phyloP scores from a whole-genome alignment of 371 early-diverging fungal genomes.

The Entomophthora muscae region DNA sequence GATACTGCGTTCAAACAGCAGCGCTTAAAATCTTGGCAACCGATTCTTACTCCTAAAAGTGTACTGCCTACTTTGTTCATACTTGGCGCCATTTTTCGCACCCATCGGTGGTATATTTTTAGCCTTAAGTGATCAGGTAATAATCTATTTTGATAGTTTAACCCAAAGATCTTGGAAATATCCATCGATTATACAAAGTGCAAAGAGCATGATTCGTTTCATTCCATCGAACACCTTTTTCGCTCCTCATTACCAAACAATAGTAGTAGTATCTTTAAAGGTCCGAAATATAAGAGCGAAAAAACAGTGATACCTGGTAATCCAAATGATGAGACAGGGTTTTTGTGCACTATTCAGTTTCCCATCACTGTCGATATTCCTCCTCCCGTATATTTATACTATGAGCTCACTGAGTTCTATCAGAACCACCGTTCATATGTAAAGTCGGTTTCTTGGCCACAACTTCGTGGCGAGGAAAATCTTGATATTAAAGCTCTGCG shows the following conservation, averaged over 20 bases:
- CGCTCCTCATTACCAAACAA: background rate
- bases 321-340: conserved; percentile 8
- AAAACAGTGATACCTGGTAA: background rate
- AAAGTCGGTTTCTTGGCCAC: conserved; percentile 66
- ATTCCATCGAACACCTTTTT: background rate
- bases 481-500: conserved; percentile 14
- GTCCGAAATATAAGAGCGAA: background rate
- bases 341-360: conserved; percentile 59
- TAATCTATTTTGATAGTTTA: conserved; percentile 10
- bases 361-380: conserved; percentile 39
- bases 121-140: conserved; percentile 42
- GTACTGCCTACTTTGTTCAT: conserved; percentile 83
- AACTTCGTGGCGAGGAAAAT: conserved; percentile 47
- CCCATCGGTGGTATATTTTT: conserved; percentile 73
- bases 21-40: conserved; percentile 93
- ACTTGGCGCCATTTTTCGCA: conserved; percentile 55
- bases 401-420: conserved; percentile 90
- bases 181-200: conserved; percentile 84
- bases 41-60: conserved; percentile 84
- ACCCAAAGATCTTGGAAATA: conserved; percentile 27
- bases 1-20: conserved; percentile 96
- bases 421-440: conserved; percentile 96
- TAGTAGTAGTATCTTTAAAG: background rate
- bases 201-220: background rate
- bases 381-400: conserved; percentile 79